phyloP scores from a whole-genome alignment of 768 basidiomycete species.

The Termitomyces sp. region DNA sequence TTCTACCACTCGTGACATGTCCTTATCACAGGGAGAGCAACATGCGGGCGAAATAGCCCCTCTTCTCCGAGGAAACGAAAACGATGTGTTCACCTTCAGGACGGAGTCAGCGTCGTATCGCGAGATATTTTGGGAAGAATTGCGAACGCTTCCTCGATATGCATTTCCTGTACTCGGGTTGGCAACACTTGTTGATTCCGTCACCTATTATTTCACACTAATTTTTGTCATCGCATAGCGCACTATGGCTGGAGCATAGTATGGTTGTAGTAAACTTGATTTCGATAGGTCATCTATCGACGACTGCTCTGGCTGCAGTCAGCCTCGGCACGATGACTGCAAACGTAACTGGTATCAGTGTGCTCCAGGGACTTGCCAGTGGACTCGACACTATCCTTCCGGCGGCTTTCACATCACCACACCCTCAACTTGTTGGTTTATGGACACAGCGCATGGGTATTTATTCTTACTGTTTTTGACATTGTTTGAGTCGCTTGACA shows the following conservation, averaged over 20 bases:
- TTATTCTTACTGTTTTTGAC: conserved; percentile 5
- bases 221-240: not conserved
- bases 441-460: conserved; percentile 64
- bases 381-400: conserved; percentile 72
- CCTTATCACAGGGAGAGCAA: not conserved
- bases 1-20: not conserved
- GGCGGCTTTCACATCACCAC: conserved; percentile 68
- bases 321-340: conserved; percentile 46
- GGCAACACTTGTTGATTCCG: not conserved
- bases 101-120: not conserved
- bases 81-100: not conserved
- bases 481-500: not conserved
- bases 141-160: conserved; percentile 5
- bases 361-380: conserved; percentile 56
- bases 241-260: conserved; percentile 56
- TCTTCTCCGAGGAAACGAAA: not conserved
- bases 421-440: conserved; percentile 32
- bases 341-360: conserved; percentile 23
- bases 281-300: conserved; percentile 69
- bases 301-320: conserved; percentile 61
- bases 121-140: conserved; percentile 10
- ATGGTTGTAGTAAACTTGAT: conserved; percentile 61
- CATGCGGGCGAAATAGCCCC: not conserved
- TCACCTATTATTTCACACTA: not conserved
- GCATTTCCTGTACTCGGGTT: conserved; percentile 9